Evolutionary conservation across 2,329 filamentous ascomycete species (phyloP).

Genomic region (Alternaria ethzedia): DNA sequence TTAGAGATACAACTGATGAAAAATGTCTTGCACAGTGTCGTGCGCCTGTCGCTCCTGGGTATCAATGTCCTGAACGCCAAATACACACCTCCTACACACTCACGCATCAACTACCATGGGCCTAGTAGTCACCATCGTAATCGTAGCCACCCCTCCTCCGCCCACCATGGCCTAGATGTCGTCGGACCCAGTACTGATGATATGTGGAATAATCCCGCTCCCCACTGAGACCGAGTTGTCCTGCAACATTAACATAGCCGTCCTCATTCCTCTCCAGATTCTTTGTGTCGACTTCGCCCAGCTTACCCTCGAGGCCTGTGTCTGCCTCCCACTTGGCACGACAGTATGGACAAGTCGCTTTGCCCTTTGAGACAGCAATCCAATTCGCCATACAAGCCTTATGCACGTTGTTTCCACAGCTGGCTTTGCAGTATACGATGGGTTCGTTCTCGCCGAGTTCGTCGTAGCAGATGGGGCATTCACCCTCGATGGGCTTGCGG

Average conservation of each 20-base stretch:
- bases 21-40: not conserved
- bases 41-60: not conserved
- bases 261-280: conserved; percentile 53
- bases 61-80: conserved; percentile 5
- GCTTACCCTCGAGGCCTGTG: conserved; percentile 47
- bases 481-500: conserved; percentile 65
- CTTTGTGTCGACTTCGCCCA: conserved; percentile 55
- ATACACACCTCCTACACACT: not conserved
- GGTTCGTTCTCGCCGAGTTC: conserved; percentile 43
- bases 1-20: not conserved
- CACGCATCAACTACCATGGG: not conserved
- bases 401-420: conserved; percentile 70
- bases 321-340: conserved; percentile 61
- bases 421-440: conserved; percentile 62
- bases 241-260: conserved; percentile 68
- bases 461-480: conserved; percentile 65
- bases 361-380: conserved; percentile 40
- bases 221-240: conserved; percentile 64
- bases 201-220: conserved; percentile 49
- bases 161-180: conserved; percentile 11
- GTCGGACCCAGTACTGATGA: conserved; percentile 32
- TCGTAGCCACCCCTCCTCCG: conserved; percentile 1
- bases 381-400: conserved; percentile 63
- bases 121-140: conserved; percentile 1
- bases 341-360: conserved; percentile 67